Conservation (phyloP, 768 basidiomycete species). For the Trametes cingulata region DNA sequence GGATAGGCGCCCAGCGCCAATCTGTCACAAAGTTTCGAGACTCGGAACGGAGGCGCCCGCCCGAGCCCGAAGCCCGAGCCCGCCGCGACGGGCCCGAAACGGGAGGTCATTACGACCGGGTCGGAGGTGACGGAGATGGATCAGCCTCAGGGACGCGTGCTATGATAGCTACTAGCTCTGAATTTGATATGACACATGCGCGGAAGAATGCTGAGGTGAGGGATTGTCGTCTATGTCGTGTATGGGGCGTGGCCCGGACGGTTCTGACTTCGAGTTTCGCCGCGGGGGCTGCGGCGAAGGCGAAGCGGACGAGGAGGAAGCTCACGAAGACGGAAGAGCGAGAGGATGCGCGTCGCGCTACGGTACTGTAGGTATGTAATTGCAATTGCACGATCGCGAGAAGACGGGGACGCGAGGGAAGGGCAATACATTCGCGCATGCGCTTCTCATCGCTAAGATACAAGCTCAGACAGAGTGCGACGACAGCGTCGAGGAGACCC, state of each 20-base stretch:
- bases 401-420: too few species aligned
- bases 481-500: too few species aligned
- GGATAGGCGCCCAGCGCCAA: background rate
- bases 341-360: background rate
- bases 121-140: background rate
- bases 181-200: background rate
- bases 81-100: background rate
- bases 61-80: too few species aligned
- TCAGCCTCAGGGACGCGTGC: background rate
- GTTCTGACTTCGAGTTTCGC: conserved; percentile 5
- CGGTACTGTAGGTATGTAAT: too few species aligned
- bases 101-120: background rate
- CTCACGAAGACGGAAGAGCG: too few species aligned
- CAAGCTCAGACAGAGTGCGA: background rate
- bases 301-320: too few species aligned
- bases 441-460: background rate
- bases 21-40: too few species aligned
- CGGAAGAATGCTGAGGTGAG: background rate
- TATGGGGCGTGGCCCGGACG: background rate
- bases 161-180: too few species aligned
- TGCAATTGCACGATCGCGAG: background rate
- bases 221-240: background rate
- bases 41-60: too few species aligned
- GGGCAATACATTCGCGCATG: too few species aligned
- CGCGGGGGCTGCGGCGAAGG: background rate